phyloP scores from a whole-genome alignment of 306 rosid species.

The Fragaria ananassa region DNA sequence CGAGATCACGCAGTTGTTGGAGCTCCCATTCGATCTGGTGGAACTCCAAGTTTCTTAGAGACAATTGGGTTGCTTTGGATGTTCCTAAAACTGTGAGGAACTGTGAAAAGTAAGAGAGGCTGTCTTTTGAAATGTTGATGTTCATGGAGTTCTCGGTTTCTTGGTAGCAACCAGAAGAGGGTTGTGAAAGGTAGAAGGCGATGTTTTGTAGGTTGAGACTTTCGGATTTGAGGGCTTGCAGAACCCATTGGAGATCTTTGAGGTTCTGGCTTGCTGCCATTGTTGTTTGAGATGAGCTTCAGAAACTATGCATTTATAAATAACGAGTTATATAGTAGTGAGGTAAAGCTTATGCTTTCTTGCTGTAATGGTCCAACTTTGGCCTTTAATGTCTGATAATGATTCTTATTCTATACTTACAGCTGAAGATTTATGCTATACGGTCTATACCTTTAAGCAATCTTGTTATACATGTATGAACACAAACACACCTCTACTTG shows the following conservation, averaged over 20 bases:
- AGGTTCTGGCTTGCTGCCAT: conserved; percentile 69
- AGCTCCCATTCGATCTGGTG: conserved; percentile 64
- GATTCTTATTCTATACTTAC: conserved; percentile 43
- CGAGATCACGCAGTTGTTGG: conserved; percentile 42
- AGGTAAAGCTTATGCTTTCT: not conserved
- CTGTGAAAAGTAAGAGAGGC: conserved; percentile 44
- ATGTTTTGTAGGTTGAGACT: conserved; percentile 51
- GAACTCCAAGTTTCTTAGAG: conserved; percentile 78
- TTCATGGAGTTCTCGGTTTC: conserved; percentile 82
- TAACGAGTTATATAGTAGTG: not conserved
- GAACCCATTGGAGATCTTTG: conserved; percentile 57
- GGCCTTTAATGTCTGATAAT: conserved; percentile 15
- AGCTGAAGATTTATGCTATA: conserved; percentile 14
- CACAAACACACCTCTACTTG: conserved; percentile 8
- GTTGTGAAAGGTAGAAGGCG: conserved; percentile 79
- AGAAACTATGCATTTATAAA: conserved; percentile 9
- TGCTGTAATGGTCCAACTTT: conserved; percentile 29
- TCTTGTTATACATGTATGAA: conserved; percentile 19
- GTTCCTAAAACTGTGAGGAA: conserved; percentile 48
- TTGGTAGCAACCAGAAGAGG: conserved; percentile 57
- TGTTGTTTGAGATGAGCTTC: conserved; percentile 12
- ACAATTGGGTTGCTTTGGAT: conserved; percentile 26
- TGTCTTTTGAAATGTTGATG: conserved; percentile 55
- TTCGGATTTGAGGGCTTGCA: conserved; percentile 48
- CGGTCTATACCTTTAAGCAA: conserved; percentile 8